A percentile compares a stretch with the other conserved stretches of the same genome.
Conservation (phyloP, 345 rosid genomes). For the Eucalyptus pauciflora region DNA sequence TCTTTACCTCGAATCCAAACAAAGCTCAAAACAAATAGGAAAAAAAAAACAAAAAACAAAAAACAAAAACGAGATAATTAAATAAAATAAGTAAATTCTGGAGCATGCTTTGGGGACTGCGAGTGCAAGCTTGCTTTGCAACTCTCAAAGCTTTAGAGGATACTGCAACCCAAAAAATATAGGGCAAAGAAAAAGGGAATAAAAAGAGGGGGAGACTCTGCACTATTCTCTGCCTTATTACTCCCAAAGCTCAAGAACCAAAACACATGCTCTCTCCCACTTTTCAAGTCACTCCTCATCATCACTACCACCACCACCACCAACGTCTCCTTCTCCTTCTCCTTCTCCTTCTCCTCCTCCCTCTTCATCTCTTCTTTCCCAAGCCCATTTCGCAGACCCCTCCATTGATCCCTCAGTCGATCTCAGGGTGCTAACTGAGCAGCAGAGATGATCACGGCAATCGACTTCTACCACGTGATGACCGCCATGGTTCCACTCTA, state of each 20-base stretch:
- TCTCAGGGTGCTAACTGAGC: not conserved
- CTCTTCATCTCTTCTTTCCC: not conserved
- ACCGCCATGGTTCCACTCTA: conserved; percentile 97
- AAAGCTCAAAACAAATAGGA: not conserved
- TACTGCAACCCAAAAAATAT: not conserved
- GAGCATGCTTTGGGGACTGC: conserved; percentile 30
- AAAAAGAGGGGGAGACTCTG: not conserved
- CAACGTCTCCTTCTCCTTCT: not conserved
- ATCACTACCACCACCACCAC: not conserved
- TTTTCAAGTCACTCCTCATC: conserved; percentile 4
- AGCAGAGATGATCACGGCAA: conserved; percentile 44
- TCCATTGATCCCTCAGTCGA: not conserved
- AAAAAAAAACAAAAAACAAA: not conserved
- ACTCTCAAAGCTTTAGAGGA: conserved; percentile 32
- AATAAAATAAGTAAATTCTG: not conserved
- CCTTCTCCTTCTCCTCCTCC: not conserved
- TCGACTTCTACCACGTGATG: conserved; percentile 95
- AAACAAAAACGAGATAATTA: not conserved
- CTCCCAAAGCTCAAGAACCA: conserved; percentile 16
- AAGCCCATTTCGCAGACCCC: not conserved
- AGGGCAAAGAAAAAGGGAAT: not conserved
- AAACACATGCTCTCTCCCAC: conserved; percentile 23
- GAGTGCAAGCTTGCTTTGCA: conserved; percentile 44
- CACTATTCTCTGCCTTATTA: conserved; percentile 10
- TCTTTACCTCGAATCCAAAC: not conserved